These are phyloP conservation scores for Morella rubra DNA, from an alignment of 306 rosid genomes.

Conservation along the genomic window DNA sequence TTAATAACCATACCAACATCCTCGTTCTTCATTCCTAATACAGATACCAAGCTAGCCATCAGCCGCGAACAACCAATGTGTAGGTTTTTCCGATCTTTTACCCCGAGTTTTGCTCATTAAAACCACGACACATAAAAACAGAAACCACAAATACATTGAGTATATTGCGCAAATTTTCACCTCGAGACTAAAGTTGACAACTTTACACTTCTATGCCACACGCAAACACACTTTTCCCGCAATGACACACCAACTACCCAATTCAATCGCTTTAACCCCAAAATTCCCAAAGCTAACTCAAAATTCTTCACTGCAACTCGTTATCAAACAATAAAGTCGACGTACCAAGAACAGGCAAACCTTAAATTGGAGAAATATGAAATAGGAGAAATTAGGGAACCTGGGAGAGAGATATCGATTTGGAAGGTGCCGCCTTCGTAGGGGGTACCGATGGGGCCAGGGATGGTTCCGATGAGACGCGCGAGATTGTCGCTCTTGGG, in stretches of 20 bases:
- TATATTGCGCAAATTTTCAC: not conserved
- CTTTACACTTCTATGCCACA: not conserved
- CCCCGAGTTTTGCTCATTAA: not conserved
- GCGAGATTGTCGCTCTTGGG: slow-evolving; percentile 67
- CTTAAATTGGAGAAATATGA: not conserved
- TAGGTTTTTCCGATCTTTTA: not conserved
- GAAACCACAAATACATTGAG: not conserved
- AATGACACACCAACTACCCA: not conserved
- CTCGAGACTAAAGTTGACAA: not conserved
- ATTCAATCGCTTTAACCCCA: not conserved
- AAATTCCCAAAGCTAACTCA: not conserved
- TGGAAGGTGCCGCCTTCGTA: slow-evolving; percentile 89
- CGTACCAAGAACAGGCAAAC: not conserved
- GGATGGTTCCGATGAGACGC: slow-evolving; percentile 70
- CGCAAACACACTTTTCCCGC: not conserved
- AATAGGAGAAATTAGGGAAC: slow-evolving; percentile 23
- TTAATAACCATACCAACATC: slow-evolving; percentile 7
- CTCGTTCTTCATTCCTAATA: not conserved
- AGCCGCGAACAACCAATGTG: not conserved
- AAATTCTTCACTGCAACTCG: too few relatives aligned
- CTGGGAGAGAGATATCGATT: slow-evolving; percentile 88
- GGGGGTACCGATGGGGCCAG: slow-evolving; percentile 84
- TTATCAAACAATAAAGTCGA: too few relatives aligned
- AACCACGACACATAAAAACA: not conserved
- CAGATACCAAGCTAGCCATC: slow-evolving; percentile 6